phyloP scores from a whole-genome alignment of 78 protist genomes.

The Corallochytrium limacisporum region DNA sequence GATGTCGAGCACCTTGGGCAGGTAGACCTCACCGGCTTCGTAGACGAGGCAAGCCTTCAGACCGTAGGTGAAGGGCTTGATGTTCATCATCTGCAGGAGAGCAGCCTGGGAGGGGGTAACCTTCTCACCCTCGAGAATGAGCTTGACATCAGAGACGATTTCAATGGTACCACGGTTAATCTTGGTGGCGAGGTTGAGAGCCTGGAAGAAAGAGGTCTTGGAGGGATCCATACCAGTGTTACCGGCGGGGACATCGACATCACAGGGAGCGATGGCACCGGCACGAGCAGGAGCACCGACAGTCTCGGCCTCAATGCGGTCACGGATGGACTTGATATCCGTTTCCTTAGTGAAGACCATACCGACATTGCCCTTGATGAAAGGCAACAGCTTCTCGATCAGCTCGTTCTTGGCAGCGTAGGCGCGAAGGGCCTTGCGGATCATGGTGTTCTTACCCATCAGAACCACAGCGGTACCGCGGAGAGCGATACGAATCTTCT shows the following conservation, averaged over 20 bases:
- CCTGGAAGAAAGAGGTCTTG: constrained; percentile 96
- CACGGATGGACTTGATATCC: constrained; percentile 52
- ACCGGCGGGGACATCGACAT: constrained; percentile 85
- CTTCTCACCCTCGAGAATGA: constrained; percentile 77
- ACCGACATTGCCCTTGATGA: constrained; percentile 77
- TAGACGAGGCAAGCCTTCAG: constrained; percentile 54
- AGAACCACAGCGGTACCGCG: constrained; percentile 86
- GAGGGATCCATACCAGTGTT: constrained; percentile 95
- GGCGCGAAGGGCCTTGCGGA: constrained; percentile 63
- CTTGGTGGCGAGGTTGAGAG: constrained; percentile 95
- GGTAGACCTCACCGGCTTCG: constrained; percentile 82
- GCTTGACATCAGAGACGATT: constrained; percentile 70
- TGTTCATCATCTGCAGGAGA: constrained; percentile 89
- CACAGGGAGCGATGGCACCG: constrained; percentile 86
- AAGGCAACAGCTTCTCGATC: constrained; percentile 44
- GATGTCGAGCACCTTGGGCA: constrained; percentile 73
- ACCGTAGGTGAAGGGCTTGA: constrained; percentile 95
- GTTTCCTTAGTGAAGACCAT: constrained; percentile 88
- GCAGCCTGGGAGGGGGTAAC: constrained; percentile 93
- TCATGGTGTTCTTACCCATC: constrained; percentile 96
- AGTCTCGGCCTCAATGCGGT: not conserved
- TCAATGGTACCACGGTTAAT: constrained; percentile 92
- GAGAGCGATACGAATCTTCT: constrained; percentile 72
- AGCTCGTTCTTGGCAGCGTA: constrained; percentile 35
- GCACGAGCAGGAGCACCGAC: constrained; percentile 88